Base-by-base conservation (phyloP, 345 rosid genomes). In the Jatropha curcas region DNA sequence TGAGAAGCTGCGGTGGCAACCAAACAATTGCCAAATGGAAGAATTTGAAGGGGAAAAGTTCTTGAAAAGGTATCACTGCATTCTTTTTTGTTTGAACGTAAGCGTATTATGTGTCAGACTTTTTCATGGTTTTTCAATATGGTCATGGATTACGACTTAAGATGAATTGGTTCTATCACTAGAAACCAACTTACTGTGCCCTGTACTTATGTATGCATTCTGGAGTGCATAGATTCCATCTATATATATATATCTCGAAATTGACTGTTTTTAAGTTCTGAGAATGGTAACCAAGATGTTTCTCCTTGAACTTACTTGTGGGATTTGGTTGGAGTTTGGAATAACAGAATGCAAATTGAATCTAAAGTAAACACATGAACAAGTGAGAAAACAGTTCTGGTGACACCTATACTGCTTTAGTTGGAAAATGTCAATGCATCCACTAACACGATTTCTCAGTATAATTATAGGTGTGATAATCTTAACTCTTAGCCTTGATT, bases 1-100 rank as follows among this genome's bases (percentile, higher is more conserved):
- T 55, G 98, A 94, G 80, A 87, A 69, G 56, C 72, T 89, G 56
- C 81, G 88, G 65, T 94, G 98, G 98, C 95, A 90, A 69, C 94
- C 98, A 31, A 89, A 86, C 80, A 77, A 83, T 76, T 94, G 98
- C 82, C 74, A 87, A 76, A 84, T 92, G 87, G 95, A 90, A 82
- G 88, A 78, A 56, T 94, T 94, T 72, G 89, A 89, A 80, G 87
- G 82, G 33, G 71, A 88, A 68, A 87, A 83, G 84, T 92, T 94
- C 85, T 81, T 94, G 58, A 83, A 71, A 73, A 85, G 95, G 98
- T 94, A 87, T 41, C 65, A 53, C 20, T 72, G 41, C 33, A 52
- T 64, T 67, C 25, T 55, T 9, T n/a, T 31, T 27, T 30, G 5
- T 8, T 25, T 10, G 30, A 52, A 67, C 45, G 20, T 52, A n/a